These are phyloP conservation scores for Backusella psychrophila DNA, from an alignment of 192 early-diverging fungal genomes.

Conservation along the genomic window DNA sequence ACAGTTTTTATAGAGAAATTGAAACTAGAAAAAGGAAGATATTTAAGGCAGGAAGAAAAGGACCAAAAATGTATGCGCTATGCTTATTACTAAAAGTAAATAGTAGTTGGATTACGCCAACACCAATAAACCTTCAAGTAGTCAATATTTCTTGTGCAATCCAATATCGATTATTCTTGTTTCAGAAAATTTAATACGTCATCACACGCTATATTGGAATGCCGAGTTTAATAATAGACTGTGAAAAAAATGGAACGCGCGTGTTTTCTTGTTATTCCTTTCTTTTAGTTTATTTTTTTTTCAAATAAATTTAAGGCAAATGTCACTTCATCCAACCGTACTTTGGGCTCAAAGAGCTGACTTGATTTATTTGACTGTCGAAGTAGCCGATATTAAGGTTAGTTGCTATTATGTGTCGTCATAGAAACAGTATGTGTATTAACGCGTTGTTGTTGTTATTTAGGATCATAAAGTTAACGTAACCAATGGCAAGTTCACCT, in stretches of 20 bases:
- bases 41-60: too few relatives aligned
- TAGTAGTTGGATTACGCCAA: too few relatives aligned
- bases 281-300: slow-evolving; percentile 15
- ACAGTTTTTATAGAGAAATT: too few relatives aligned
- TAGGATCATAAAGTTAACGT: slow-evolving; percentile 22
- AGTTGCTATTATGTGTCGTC: not conserved
- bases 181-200: not conserved
- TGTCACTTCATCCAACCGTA: slow-evolving; percentile 61
- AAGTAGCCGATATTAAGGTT: slow-evolving; percentile 66
- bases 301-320: not conserved
- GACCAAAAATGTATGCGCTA: too few relatives aligned
- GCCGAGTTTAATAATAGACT: not conserved
- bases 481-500: slow-evolving; percentile 47
- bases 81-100: too few relatives aligned
- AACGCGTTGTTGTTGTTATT: not conserved
- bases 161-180: not conserved
- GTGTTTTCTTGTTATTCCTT: slow-evolving; percentile 9
- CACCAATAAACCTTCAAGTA: too few relatives aligned
- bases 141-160: too few relatives aligned
- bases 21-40: too few relatives aligned
- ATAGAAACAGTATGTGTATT: not conserved
- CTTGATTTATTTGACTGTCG: slow-evolving; percentile 81
- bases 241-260: not conserved
- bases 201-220: not conserved
- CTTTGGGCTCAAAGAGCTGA: slow-evolving; percentile 91